Conservation (phyloP, 352 stramenopile genomes). For the Phytophthora aleatoria region DNA sequence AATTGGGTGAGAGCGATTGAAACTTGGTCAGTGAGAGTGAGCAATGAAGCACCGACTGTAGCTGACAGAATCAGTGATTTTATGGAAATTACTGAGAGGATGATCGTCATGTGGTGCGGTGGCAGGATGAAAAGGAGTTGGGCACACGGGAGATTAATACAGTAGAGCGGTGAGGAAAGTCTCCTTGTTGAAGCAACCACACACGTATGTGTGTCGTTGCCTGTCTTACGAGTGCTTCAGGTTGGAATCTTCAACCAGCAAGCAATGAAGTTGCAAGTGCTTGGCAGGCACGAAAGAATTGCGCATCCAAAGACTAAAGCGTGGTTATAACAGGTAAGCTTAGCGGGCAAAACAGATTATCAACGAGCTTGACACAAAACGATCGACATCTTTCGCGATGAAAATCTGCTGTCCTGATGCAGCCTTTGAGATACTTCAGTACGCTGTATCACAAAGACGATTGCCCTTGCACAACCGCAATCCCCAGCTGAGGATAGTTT, state of each 20-base stretch:
- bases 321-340: neutral
- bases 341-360: no score
- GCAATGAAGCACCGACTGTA: neutral
- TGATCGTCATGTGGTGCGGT: constrained; percentile 1
- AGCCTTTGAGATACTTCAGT: neutral
- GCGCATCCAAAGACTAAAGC: neutral
- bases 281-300: neutral
- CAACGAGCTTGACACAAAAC: neutral
- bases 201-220: constrained; percentile 2
- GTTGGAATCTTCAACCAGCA: no score
- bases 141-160: constrained; percentile 15
- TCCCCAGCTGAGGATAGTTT: neutral
- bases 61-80: neutral
- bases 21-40: constrained; percentile 5
- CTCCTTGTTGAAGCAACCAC: constrained; percentile 13
- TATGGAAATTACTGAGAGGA: neutral
- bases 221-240: neutral
- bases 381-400: neutral
- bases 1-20: neutral
- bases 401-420: neutral
- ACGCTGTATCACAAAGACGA: neutral
- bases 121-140: constrained; percentile 15
- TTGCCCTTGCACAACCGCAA: neutral
- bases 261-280: neutral
- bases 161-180: constrained; percentile 21